Evolutionary conservation across 331 rosid species (phyloP), one percentile per base, ranked within the genome.

Genomic region (Malus hybrid): DNA sequence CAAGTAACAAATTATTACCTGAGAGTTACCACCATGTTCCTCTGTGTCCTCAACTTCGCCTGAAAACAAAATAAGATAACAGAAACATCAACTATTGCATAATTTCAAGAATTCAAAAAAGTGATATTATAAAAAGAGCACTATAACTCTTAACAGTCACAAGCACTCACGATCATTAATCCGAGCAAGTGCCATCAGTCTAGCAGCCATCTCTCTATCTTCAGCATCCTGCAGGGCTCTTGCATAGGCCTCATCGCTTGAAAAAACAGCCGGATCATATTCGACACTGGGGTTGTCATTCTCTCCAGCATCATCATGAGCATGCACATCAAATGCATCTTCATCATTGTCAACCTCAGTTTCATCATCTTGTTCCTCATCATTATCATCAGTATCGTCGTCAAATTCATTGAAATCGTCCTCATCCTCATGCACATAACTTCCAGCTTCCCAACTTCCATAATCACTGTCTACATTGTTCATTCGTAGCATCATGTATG

Each of bases 211-310:
- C 42, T 95, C 98, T 80, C 97, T 90, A 73, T 95, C 98, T 82
- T 92, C 98, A 80, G 96, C 98, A 84, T 92, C 98, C 80, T 92
- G 99, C 64, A 95, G 84, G 69, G 99, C 99, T 86, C 97, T 89
- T 61, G 99, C 99, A 75, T 86, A 95, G 29, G 98, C 97, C 85
- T 95, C 99, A 67, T 95, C 98, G 73, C 94, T 92, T 5, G 97
- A 81, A 82, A 73, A 95, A 71, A 78, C 86, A 78, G 84, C 87
- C 0, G 96, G 97, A 73, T 90, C 97, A 80, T 85, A 88, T 73
- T 90, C 90, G 57, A 90, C 74, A 54, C n/a, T 34, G 15, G 91
- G 85, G 79, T 81, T 83, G 64, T 79, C 83, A 69, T 76, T 84
- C 50, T 89, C 97, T 48, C 82, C 93, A 63, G 76, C 84, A 77